These are phyloP conservation scores for Fraxinus sp. DNA, from an alignment of 305 asterid species.

Conservation along the genomic window DNA sequence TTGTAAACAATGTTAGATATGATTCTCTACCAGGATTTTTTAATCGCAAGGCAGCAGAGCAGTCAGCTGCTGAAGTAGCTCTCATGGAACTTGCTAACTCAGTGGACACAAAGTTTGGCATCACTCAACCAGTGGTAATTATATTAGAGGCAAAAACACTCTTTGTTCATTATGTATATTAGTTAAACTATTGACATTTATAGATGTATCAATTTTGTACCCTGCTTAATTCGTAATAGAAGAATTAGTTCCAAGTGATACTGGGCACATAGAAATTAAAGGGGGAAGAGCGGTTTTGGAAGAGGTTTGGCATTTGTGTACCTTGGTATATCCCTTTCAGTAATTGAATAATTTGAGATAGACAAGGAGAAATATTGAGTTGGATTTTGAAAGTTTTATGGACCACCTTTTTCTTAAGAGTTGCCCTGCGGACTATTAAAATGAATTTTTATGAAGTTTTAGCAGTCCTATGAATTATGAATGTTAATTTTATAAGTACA, in stretches of 20 bases:
- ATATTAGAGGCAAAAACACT: conserved; percentile 5
- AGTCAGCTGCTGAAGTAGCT: conserved; percentile 99
- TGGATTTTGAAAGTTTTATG: neutral
- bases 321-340: neutral
- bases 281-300: neutral
- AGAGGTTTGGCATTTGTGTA: neutral
- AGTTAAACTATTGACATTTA: neutral
- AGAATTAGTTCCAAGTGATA: neutral
- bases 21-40: conserved; percentile 89
- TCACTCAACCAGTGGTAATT: conserved; percentile 81
- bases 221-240: neutral
- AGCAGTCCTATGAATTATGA: neutral
- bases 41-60: conserved; percentile 96
- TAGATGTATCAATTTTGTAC: neutral
- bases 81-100: conserved; percentile 58
- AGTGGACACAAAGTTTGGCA: conserved; percentile 42
- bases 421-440: neutral
- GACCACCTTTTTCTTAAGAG: neutral
- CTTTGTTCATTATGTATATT: neutral
- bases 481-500: neutral
- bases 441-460: neutral
- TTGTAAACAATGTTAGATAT: conserved; percentile 55
- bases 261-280: neutral
- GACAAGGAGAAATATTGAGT: neutral
- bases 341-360: neutral